Base-by-base conservation (phyloP, 1,284 basidiomycete species). In the Athelia sp. region DNA sequence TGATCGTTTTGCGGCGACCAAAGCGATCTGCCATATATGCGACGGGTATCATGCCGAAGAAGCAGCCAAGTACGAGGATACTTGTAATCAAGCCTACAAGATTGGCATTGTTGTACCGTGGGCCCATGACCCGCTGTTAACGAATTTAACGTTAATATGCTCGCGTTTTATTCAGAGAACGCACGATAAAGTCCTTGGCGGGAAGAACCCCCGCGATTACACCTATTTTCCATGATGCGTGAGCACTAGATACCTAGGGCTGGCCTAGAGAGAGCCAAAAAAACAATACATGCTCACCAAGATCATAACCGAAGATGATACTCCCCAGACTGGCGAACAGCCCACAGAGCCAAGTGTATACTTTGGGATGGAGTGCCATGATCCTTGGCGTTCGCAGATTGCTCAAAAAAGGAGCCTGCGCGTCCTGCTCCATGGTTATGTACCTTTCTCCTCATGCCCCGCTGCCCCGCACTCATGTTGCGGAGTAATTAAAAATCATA, bases 331-430 rank as follows among this genome's bases (percentile, higher is more conserved):
- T 63, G 51, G 76, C 81, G 54, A 84, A 84, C 49, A 80, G 68
- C 22, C 79, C 81, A 57, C 80, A 82, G 4, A 82, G 66, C 72
- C 79, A 81, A n/a, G 79, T 81, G 62, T 81, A 82, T 19, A 76
- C 66, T 61, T 76, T 72, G 13, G 70, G 69, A 22, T 65, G 56
- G 15, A 73, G 62, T 42, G 60, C 48, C 69, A 71, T 71, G 18
- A n/a, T n/a, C n/a, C n/a, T 17, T n/a, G 6, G n/a, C n/a, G n/a
- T n/a, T n/a, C n/a, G n/a, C n/a, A n/a, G n/a, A n/a, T n/a, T n/a
- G n/a, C n/a, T n/a, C n/a, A n/a, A n/a, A 13, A 29, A 29, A 29
- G 26, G 13, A 29, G 26, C 13, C 26, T 29, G 26, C 26, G 26
- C 26, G 13, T 29, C 26, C 26, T 29, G 26, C 26, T 29, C 13